Conservation (phyloP, 305 asterid species). For the Rubia peregrina region DNA sequence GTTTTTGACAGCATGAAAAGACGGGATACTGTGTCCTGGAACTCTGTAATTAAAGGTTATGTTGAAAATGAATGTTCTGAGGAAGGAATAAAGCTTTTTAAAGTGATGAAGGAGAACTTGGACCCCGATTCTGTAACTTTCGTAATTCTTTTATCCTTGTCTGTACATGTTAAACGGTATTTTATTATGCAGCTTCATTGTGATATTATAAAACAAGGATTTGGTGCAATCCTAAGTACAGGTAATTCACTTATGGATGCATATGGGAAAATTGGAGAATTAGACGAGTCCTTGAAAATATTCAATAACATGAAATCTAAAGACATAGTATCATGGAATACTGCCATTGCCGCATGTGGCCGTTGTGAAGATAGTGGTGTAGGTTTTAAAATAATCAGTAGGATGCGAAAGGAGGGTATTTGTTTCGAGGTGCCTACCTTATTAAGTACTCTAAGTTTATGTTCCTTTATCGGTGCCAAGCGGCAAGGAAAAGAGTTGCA, state of each 20-base stretch:
- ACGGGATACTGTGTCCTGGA: conserved; percentile 74
- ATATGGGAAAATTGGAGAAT: conserved; percentile 57
- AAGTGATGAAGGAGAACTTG: conserved; percentile 39
- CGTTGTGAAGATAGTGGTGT: conserved; percentile 37
- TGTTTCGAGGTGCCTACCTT: conserved; percentile 57
- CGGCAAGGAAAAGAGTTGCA: conserved; percentile 83
- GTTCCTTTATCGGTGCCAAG: conserved; percentile 62
- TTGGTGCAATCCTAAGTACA: conserved; percentile 40
- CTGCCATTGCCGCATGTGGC: conserved; percentile 61
- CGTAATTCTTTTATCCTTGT: conserved; percentile 46
- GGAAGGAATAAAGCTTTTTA: conserved; percentile 51
- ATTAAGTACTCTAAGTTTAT: conserved; percentile 55
- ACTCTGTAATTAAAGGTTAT: conserved; percentile 64
- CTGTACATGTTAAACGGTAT: conserved; percentile 27
- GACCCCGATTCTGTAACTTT: conserved; percentile 62
- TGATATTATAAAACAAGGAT: conserved; percentile 53
- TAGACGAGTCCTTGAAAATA: conserved; percentile 51
- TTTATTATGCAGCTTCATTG: conserved; percentile 53
- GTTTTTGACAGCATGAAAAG: conserved; percentile 51
- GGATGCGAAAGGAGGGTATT: conserved; percentile 60
- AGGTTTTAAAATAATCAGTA: conserved; percentile 57
- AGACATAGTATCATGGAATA: conserved; percentile 73
- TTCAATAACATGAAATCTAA: conserved; percentile 56
- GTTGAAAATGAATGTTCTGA: conserved; percentile 32
- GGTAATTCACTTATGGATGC: conserved; percentile 66